These are phyloP conservation scores for Umbilicus rupestris DNA, from an alignment of 164 flowering plant genomes.

Conservation along the genomic window DNA sequence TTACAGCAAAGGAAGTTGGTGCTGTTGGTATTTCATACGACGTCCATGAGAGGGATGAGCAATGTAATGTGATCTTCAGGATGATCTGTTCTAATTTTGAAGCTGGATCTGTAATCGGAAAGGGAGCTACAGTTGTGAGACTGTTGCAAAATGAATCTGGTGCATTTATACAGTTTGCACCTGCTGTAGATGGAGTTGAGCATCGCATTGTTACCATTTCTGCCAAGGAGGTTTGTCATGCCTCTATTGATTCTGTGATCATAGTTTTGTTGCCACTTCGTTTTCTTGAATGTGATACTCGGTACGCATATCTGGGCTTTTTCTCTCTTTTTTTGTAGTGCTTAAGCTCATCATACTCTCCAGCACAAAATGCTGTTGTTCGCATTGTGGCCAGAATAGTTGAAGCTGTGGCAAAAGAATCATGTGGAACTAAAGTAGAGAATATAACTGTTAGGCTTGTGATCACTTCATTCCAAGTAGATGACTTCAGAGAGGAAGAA, in stretches of 20 bases:
- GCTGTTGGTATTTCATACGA: not conserved
- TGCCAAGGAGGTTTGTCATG: slow-evolving; percentile 25
- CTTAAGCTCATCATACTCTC: slow-evolving; percentile 18
- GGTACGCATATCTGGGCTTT: not conserved
- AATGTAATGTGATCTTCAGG: slow-evolving; percentile 19
- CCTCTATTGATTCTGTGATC: not conserved
- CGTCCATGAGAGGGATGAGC: not conserved
- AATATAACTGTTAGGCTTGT: slow-evolving; percentile 22
- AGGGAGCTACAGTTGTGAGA: slow-evolving; percentile 20
- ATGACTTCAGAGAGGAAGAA: slow-evolving; percentile 15
- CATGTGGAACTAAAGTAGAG: slow-evolving; percentile 8
- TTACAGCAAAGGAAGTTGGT: not conserved
- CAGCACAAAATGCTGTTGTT: slow-evolving; percentile 26
- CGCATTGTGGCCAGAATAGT: slow-evolving; percentile 23
- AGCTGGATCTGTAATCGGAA: slow-evolving; percentile 29
- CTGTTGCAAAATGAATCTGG: slow-evolving; percentile 23
- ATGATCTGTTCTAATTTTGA: slow-evolving; percentile 18
- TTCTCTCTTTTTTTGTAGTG: slow-evolving; percentile 13
- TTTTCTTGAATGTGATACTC: not conserved
- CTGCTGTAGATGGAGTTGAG: slow-evolving; percentile 10
- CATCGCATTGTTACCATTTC: slow-evolving; percentile 26
- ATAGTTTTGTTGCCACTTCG: not conserved
- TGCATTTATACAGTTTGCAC: slow-evolving; percentile 21
- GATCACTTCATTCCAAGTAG: slow-evolving; percentile 14
- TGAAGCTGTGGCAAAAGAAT: slow-evolving; percentile 16